A percentile compares a stretch with the other conserved stretches of the same genome.
Evolutionary conservation across 2,329 filamentous ascomycete genomes (phyloP).

Genomic region (Ceratocystis albifundus): DNA sequence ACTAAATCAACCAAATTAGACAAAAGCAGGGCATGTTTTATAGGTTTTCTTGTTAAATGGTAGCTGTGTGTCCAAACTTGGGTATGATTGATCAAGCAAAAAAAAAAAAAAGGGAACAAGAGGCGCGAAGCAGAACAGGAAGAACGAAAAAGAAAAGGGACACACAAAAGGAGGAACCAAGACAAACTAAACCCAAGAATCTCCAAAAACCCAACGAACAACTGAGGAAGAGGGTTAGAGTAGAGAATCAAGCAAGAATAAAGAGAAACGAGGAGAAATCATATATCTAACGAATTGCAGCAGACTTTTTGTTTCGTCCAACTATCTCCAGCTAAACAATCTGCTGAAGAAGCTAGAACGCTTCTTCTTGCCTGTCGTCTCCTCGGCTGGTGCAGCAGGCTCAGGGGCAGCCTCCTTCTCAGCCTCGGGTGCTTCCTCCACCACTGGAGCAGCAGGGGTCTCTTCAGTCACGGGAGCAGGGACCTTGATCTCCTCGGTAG

Average conservation of each 20-base stretch:
- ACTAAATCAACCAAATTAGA: neutral
- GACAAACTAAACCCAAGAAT: conserved; percentile 7
- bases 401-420: conserved; percentile 9
- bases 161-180: conserved; percentile 15
- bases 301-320: neutral
- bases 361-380: conserved; percentile 17
- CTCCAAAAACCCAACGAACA: conserved; percentile 8
- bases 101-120: conserved; percentile 4
- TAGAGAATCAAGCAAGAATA: conserved; percentile 10
- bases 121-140: neutral
- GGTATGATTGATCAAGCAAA: conserved; percentile 23
- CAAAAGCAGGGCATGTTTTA: neutral
- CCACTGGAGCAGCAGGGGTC: conserved; percentile 26
- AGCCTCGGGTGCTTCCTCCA: conserved; percentile 17
- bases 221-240: conserved; percentile 11
- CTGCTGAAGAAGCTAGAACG: conserved; percentile 19
- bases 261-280: conserved; percentile 8
- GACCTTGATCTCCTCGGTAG: conserved; percentile 20
- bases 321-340: conserved; percentile 22
- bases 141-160: conserved; percentile 4
- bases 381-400: neutral
- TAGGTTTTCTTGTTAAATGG: neutral
- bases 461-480: conserved; percentile 34
- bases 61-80: conserved; percentile 18
- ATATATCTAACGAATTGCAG: conserved; percentile 1